These are phyloP conservation scores for Mucor mucedo DNA, from an alignment of 371 early-diverging fungal genomes.

Conservation along the genomic window DNA sequence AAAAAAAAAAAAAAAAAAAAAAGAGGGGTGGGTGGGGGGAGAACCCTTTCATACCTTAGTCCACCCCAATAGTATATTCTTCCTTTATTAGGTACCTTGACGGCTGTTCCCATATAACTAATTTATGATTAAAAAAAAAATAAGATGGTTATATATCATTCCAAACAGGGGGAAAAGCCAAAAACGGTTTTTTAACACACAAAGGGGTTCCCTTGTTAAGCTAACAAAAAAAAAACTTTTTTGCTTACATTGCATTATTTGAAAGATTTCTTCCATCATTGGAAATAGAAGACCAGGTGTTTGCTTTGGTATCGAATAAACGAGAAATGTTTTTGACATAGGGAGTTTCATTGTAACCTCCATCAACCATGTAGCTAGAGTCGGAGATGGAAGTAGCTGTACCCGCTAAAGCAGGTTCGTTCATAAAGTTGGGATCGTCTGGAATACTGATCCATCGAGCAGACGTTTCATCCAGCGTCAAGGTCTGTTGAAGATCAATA, in stretches of 20 bases:
- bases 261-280: constrained; percentile 9
- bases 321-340: constrained; percentile 14
- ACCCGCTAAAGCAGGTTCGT: constrained; percentile 14
- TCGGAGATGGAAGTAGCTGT: constrained; percentile 4
- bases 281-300: constrained; percentile 9
- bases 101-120: constrained; percentile 25
- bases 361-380: constrained; percentile 11
- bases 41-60: constrained; percentile 11
- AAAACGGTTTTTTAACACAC: neutral
- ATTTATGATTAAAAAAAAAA: neutral
- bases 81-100: constrained; percentile 13
- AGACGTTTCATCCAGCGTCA: neutral
- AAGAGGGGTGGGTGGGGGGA: neutral
- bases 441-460: constrained; percentile 12
- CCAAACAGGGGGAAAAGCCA: neutral
- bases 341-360: constrained; percentile 13
- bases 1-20: neutral
- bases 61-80: constrained; percentile 26
- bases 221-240: neutral
- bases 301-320: constrained; percentile 7
- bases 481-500: constrained; percentile 15
- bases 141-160: neutral
- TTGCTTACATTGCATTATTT: constrained; percentile 17
- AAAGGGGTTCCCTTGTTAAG: neutral
- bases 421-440: constrained; percentile 3